Conservation (phyloP, 2,329 filamentous ascomycete species). For the Aspergillus glaucus region DNA sequence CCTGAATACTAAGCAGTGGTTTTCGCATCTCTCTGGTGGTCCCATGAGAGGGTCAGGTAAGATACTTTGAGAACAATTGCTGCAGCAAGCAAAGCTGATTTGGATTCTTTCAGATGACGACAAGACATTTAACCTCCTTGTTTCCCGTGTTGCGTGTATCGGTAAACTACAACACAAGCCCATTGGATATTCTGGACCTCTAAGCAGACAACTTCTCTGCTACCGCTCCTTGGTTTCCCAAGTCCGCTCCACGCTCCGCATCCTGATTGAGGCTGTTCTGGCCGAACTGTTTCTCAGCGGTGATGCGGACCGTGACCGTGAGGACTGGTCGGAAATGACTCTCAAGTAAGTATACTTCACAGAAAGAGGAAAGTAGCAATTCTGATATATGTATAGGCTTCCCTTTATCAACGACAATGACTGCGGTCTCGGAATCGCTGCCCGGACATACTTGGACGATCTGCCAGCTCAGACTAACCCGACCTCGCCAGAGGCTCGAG, state of each 20-base stretch:
- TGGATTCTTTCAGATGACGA: conserved; percentile 56
- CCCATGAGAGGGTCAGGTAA: conserved; percentile 52
- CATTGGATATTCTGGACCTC: conserved; percentile 88
- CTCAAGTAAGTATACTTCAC: conserved; percentile 53
- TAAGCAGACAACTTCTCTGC: conserved; percentile 80
- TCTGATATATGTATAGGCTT: conserved; percentile 21
- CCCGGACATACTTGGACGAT: conserved; percentile 44
- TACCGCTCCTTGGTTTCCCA: conserved; percentile 79
- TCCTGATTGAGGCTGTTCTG: conserved; percentile 76
- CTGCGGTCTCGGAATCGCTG: conserved; percentile 43
- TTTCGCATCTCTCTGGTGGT: conserved; percentile 51
- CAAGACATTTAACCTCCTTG: conserved; percentile 68
- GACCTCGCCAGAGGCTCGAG: conserved; percentile 44
- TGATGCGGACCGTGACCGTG: conserved; percentile 65
- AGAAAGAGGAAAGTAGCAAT: neutral
- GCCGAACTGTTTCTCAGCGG: conserved; percentile 74
- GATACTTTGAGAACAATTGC: neutral
- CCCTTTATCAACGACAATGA: conserved; percentile 42
- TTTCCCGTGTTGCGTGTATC: conserved; percentile 80
- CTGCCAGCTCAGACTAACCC: conserved; percentile 54
- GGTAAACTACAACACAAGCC: conserved; percentile 73
- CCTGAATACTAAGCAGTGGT: conserved; percentile 65
- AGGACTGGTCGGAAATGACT: conserved; percentile 63
- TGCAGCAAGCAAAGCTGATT: neutral
- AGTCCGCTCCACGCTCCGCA: conserved; percentile 71